A percentile compares a stretch with the other conserved stretches of the same genome.
These are phyloP conservation scores for Termitomyces eurrhizus DNA, from an alignment of 768 basidiomycete species.

Conservation along the genomic window DNA sequence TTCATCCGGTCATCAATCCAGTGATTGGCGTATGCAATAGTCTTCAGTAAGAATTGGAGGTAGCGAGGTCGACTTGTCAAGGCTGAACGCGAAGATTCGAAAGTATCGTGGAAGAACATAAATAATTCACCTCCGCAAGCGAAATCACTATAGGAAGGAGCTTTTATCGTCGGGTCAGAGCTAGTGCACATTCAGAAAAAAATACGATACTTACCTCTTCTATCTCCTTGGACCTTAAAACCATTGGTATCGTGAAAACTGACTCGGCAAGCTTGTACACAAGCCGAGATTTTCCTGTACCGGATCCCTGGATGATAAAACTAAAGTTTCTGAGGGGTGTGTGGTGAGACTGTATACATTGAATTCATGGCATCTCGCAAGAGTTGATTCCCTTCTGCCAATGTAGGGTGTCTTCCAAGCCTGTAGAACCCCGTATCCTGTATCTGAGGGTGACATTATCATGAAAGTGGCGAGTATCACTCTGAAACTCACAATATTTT, in stretches of 20 bases:
- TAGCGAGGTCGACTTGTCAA: neutral
- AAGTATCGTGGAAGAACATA: neutral
- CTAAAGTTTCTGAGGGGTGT: no score
- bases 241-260: slow-evolving; percentile 1
- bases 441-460: no score
- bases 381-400: no score
- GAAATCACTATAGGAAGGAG: neutral
- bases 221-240: neutral
- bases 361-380: no score
- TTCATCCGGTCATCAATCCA: neutral
- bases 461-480: no score
- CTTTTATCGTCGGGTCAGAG: neutral
- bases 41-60: neutral
- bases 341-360: no score
- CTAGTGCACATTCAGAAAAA: neutral
- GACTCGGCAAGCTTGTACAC: slow-evolving; percentile 4
- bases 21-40: neutral
- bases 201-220: no score
- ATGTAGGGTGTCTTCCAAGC: no score
- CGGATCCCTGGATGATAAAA: neutral
- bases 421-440: no score
- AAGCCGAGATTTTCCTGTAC: slow-evolving; percentile 9
- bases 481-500: no score
- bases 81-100: neutral
- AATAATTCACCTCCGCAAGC: neutral